Base-by-base conservation (phyloP, 257 asterid genomes). In the Avicennia marina region DNA sequence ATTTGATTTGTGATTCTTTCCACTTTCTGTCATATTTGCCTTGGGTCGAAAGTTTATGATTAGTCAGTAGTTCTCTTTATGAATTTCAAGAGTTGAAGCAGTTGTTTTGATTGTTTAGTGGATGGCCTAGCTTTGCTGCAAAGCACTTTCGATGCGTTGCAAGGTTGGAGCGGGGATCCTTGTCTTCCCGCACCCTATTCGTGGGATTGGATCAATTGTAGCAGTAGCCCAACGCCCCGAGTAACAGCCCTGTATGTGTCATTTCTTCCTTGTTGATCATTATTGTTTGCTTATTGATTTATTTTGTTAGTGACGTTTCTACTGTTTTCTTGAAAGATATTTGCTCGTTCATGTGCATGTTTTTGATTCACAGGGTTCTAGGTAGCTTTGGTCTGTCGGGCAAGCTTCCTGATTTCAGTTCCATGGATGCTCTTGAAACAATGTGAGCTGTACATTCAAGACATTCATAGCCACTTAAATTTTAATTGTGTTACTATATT, bases 191-290 rank as follows among this genome's bases (percentile, higher is more conserved):
- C 87, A 6, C 75, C 81, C 1, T 78, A 62, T 61, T 11, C 84
- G 17, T 82, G 87, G 88, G 89, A 83, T n/a, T 86, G 89, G 95
- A 65, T 86, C 50, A 40, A 58, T 4, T 86, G 95, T 42, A 78
- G 67, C 66, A 56, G 18, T 27, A 65, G 55, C 43, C 60, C 70
- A 0, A 61, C 53, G n/a, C 95, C 95, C 21, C 83, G 87, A n/a
- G 72, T 83, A 3, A 86, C 95, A n/a, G 58, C 90, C 20, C 40
- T 84, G 90, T 84, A 81, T 17, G 11, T 8, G 66, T 25, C 7
- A 11, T 24, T 11, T 13, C 42, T 17, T 34, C 17, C 4, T 8
- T 12, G 10, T 9, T 29, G 6, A 4, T 8, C 15, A 17, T 46
- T 2, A 25, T 17, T 1, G 1, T 6, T n/a, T 38, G 20, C 10